Evolutionary conservation across 2,329 filamentous ascomycete species (phyloP), one percentile per base, ranked within the genome.

Genomic region (Neodidymelliopsis sp.): DNA sequence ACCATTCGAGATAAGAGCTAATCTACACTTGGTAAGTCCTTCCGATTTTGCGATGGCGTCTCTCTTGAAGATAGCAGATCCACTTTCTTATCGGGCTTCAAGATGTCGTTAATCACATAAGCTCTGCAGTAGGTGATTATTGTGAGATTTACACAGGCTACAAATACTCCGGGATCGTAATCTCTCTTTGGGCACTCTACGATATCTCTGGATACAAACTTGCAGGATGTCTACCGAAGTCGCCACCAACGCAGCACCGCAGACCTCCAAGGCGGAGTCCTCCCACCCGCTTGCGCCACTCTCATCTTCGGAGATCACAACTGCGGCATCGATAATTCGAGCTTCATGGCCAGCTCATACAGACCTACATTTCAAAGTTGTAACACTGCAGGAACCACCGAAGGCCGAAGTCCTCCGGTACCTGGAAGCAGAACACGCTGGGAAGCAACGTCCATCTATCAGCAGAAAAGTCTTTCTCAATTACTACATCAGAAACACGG

Each of bases 311-410:
- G 85, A 88, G 66, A 85, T 88, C 54, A 73, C 73, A 11, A 71
- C 76, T 33, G 77, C 78, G 20, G 75, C 80, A 6, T 59, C 68
- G 2, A 70, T 85, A 23, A 74, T 87, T 53, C 78, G 72, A 48
- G 66, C 70, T 35, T 73, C 77, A 45, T 87, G 84, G 81, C 84
- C 84, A 0, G 70, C 74, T 10, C 75, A 77, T 18, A 81, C 79
- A 2, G 75, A 81, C 22, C 66, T 86, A 31, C 81, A 85, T 40
- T 85, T 84, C 78, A 90, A 90, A 73, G 82, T 81, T 58, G 81
- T 90, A 39, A 88, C 84, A 16, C 75, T 88, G 3, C 79, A 86
- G 40, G 85, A 89, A 62, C 85, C 86, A 3, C 75, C 77, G 28
- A 89, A 89, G 75, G 74, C 74, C 27, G 77, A 83, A 56, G 76